Evolutionary conservation across 176 grass and related monocot genomes (phyloP), one percentile per base, ranked within the genome.

Genomic region (Musa itinerans): DNA sequence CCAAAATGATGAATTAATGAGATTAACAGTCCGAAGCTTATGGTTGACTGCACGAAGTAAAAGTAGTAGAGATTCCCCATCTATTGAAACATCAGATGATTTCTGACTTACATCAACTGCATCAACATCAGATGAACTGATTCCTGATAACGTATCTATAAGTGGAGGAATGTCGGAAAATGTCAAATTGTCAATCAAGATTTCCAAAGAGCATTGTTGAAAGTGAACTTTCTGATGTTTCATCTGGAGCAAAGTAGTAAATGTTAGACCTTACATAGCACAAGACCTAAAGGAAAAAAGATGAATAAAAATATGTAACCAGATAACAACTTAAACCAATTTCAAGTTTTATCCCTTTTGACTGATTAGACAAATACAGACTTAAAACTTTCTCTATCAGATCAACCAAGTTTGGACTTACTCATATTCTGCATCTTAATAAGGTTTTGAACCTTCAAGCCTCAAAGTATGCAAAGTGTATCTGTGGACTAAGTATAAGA

Each of bases 121-220:
- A 65, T 77, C 75, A 65, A 77, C 65, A 15, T 65, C 59, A 52
- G 75, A 65, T 65, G 65, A 77, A 65, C 21, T 77, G 73, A 15
- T 29, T 24, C 21, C 61, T 10, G 48, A 25, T 15, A 77, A 24
- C 14, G 21, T 52, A 52, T 63, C 34, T 53, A 77, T 65, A 17
- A 77, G 59, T 25, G 61, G 75, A 65, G 75, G 75, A 65, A 77
- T 64, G 65, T 77, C 75, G 11, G 25, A 22, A 5, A 34, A 49
- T 51, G 58, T 12, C 21, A 77, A 77, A 12, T 53, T 48, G 43
- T 77, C 59, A 10, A 77, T 25, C 48, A 77, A 21, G 61, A 77
- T 77, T 24, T 65, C 57, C 61, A 77, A 65, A 77, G 7, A 23
- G 61, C 58, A 65, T 50, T 19, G 17, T 9, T 34, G 61, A 65